Base-by-base conservation (phyloP, 352 stramenopile species). In the Sclerospora graminicola region DNA sequence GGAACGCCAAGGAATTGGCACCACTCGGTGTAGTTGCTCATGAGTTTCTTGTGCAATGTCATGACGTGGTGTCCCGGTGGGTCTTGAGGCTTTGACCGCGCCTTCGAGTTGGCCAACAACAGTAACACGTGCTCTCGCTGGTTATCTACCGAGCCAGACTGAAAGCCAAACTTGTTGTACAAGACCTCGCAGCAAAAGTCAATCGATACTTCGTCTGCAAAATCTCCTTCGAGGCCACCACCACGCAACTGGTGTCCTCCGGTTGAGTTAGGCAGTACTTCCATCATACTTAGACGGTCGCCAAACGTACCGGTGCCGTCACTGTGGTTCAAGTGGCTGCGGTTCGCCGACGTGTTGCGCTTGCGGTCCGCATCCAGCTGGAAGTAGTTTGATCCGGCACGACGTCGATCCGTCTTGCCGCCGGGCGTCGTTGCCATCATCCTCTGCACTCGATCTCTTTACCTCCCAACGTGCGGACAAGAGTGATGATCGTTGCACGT, bases 351-450 rank as follows among this genome's bases (percentile, higher is more conserved):
- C 54, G 57, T 60, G 57, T 81, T 82, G 54, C 78, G 72, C 64
- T 84, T 84, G 48, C 70, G 67, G 55, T 89, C 75, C 9, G 74
- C 66, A 28, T 86, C 71, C 24, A 89, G 63, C 50, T 84, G 57
- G 43, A 89, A 89, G 63, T 89, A 89, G 69, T 89, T 89, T 60
- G 74, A 87, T 49, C 70, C 67, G n/a, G 78, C 78, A 48, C 78
- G 78, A 7, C 71, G 64, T 8, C 75, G 71, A 42, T 85, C 73
- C 45, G 53, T 59, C 48, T 69, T 69, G 44, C 58, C 56, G 13
- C 53, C 55, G 31, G 59, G 59, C 50, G 56, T 63, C 47, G 32
- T 64, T 20, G 55, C 60, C 56, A 69, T 69, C 21, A 24, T 45
- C 33, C 30, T 29, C 2, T 23, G 10, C 6, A 16, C 13, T 19